These are phyloP conservation scores for Pythium scleroteichum DNA, from an alignment of 352 stramenopile species.

Conservation along the genomic window DNA sequence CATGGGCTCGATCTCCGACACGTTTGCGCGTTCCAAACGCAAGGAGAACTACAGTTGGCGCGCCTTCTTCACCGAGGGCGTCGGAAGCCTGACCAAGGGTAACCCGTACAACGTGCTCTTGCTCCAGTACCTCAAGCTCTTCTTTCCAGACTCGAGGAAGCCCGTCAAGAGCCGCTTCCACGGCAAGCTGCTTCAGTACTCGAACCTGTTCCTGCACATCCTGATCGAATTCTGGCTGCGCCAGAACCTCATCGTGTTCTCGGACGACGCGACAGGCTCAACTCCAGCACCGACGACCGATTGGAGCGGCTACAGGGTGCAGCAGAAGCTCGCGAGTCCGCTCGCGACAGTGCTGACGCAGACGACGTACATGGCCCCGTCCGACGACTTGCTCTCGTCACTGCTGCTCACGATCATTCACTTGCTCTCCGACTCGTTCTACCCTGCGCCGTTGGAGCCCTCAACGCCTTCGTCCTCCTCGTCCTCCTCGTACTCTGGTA, in stretches of 20 bases:
- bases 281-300: conserved; percentile 19
- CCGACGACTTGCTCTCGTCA: conserved; percentile 80
- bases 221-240: conserved; percentile 88
- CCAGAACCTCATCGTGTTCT: conserved; percentile 88
- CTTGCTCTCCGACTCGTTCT: conserved; percentile 80
- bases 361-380: conserved; percentile 84
- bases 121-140: conserved; percentile 79
- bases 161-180: conserved; percentile 76
- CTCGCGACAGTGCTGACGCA: conserved; percentile 78
- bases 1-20: conserved; percentile 49
- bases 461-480: conserved; percentile 10
- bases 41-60: conserved; percentile 70
- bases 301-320: conserved; percentile 28
- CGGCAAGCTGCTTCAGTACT: conserved; percentile 72
- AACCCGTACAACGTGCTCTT: conserved; percentile 87
- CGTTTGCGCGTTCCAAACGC: conserved; percentile 46
- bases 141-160: conserved; percentile 64
- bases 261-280: conserved; percentile 43
- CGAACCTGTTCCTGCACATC: conserved; percentile 83
- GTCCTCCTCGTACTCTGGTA: conserved; percentile 24
- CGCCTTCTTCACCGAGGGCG: conserved; percentile 65
- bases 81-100: conserved; percentile 58
- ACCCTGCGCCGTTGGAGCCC: conserved; percentile 50
- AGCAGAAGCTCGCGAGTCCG: conserved; percentile 50
- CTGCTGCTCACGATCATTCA: conserved; percentile 83